phyloP scores from a whole-genome alignment of 2,329 filamentous ascomycete genomes.

The Fusarium sp. region DNA sequence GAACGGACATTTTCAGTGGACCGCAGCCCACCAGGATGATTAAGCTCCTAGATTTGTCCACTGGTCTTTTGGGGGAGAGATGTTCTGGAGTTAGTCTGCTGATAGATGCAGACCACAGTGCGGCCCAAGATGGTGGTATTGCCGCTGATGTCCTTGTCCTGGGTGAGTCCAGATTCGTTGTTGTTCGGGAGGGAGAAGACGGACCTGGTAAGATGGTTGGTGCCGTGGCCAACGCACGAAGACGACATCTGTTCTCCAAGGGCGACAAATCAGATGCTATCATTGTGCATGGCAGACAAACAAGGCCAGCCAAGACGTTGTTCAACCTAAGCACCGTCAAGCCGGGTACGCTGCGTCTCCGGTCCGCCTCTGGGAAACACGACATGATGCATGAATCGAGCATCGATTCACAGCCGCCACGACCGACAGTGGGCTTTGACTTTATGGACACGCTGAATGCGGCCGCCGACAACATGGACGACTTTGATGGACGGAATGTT shows the following conservation, averaged over 20 bases:
- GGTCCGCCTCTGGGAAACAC: constrained; percentile 43
- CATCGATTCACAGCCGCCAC: constrained; percentile 40
- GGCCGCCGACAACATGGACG: constrained; percentile 62
- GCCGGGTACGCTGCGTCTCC: constrained; percentile 49
- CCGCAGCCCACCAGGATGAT: constrained; percentile 64
- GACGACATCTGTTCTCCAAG: constrained; percentile 50
- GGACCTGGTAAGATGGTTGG: constrained; percentile 56
- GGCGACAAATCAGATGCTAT: constrained; percentile 61
- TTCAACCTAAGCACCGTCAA: constrained; percentile 62
- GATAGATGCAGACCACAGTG: constrained; percentile 46
- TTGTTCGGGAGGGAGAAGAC: constrained; percentile 63
- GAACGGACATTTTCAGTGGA: constrained; percentile 65
- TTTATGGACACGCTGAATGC: constrained; percentile 62
- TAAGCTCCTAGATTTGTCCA: constrained; percentile 61
- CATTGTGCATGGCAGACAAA: constrained; percentile 61
- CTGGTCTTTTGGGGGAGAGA: constrained; percentile 65
- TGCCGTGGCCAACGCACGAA: constrained; percentile 48
- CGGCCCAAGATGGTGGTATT: constrained; percentile 51
- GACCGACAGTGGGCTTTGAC: constrained; percentile 54
- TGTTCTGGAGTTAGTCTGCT: constrained; percentile 62
- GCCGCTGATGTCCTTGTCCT: constrained; percentile 64
- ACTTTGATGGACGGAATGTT: constrained; percentile 61
- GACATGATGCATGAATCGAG: constrained; percentile 35
- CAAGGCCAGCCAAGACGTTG: constrained; percentile 51
- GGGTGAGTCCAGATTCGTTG: constrained; percentile 64